These are phyloP conservation scores for Phyllosticta citribraziliensis DNA, from an alignment of 2,329 filamentous ascomycete species.

Conservation along the genomic window DNA sequence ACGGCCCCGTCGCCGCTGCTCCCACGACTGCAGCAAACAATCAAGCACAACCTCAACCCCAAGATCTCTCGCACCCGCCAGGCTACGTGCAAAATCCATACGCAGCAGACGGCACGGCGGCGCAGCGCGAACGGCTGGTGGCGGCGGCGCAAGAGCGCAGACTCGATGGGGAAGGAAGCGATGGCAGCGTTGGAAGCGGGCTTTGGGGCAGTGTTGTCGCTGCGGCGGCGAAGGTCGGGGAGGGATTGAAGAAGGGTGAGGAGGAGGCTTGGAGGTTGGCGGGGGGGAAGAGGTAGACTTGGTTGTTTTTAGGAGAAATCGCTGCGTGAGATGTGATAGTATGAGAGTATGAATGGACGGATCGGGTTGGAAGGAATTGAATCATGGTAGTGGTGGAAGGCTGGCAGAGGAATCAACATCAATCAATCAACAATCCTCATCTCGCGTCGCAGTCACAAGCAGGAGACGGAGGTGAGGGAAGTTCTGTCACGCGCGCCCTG, in stretches of 20 bases:
- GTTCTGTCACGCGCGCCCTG: too few relatives aligned
- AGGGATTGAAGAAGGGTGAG: conserved; percentile 10
- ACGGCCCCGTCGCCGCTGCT: conserved; percentile 7
- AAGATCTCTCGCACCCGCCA: conserved; percentile 32
- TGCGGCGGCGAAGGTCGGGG: conserved; percentile 23
- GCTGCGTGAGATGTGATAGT: too few relatives aligned
- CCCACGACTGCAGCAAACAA: conserved; percentile 13
- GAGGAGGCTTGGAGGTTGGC: conserved; percentile 10
- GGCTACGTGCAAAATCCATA: conserved; percentile 39
- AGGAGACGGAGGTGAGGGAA: too few relatives aligned
- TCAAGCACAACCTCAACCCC: not conserved
- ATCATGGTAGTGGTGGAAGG: too few relatives aligned
- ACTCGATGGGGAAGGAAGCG: conserved; percentile 11
- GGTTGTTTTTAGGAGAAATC: too few relatives aligned
- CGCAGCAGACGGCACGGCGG: conserved; percentile 28
- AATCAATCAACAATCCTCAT: too few relatives aligned
- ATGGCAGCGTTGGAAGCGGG: conserved; percentile 12
- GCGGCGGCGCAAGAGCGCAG: conserved; percentile 12
- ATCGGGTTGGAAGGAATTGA: too few relatives aligned
- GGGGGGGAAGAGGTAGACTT: not conserved
- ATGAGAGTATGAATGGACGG: too few relatives aligned
- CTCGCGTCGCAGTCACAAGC: too few relatives aligned
- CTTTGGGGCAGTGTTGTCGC: conserved; percentile 26
- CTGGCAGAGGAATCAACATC: too few relatives aligned
- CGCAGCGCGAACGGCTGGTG: conserved; percentile 19